Base-by-base conservation (phyloP, 768 basidiomycete genomes). In the Kwoniella europaea region DNA sequence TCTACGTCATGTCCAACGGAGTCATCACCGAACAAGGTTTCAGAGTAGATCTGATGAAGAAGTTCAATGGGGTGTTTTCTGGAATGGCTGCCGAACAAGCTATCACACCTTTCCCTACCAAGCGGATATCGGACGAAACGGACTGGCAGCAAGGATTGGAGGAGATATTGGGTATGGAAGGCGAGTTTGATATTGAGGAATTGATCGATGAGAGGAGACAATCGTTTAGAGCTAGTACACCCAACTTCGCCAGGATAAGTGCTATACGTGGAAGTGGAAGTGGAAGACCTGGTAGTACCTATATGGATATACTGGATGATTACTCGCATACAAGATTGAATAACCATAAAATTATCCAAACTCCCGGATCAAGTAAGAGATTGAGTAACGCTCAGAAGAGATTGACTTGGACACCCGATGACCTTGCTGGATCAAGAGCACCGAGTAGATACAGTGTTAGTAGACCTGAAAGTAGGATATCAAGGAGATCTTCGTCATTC, bases 1-100 rank as follows among this genome's bases (percentile, higher is more conserved):
- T 97, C 13, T 97, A 98, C 80, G 92, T 98, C 2, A 89, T 98
- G 86, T 89, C 90, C 74, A 86, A 89, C 20, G 96, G 95, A 0
- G 75, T 81, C 0, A 88, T 97, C 41, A 90, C 90, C 58, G 93
- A 98, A 80, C 91, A 93, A 76, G 97, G 97, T 0, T 96, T 89
- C 83, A 88, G 94, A 1, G 83, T 83, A 1, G 95, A 96, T 78
- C 87, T 98, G 62, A 92, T 93, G 79, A 59, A 67, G 15, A 73
- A 83, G 9, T 42, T 43, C 7, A 43, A 64, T 9, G 91, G 92
- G 35, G 90, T 90, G 74, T 98, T 95, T 84, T 85, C 86, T 41
- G 84, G 84, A 71, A 91, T 97, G 90, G 86, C 90, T 68, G 84
- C 84, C 56, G 80, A 85, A 13, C 91, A 90, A 82, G 84, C 85